These are phyloP conservation scores for Fusarium torreyae DNA, from an alignment of 2,329 filamentous ascomycete species.

Conservation along the genomic window DNA sequence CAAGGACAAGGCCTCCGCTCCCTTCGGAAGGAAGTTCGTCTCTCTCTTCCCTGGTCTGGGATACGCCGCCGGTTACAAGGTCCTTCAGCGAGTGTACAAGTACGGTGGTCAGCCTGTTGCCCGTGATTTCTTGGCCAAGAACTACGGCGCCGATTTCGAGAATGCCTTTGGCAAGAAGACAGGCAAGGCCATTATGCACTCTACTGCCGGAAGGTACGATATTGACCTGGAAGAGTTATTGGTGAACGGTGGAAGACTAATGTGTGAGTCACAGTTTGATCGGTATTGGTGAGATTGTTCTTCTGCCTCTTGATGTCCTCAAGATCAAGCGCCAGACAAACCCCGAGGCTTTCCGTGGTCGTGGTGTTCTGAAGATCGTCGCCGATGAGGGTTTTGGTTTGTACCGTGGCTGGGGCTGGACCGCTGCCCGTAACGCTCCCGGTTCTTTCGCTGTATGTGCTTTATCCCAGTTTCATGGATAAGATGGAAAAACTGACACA, in stretches of 20 bases:
- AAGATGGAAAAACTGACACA: conserved; percentile 36
- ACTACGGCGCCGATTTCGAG: conserved; percentile 90
- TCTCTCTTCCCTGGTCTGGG: conserved; percentile 97
- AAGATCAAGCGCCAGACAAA: conserved; percentile 99
- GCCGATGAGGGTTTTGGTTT: conserved; percentile 94
- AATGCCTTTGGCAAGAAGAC: conserved; percentile 94
- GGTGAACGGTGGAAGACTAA: conserved; percentile 30
- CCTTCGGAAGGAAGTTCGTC: conserved; percentile 84
- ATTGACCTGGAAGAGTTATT: not conserved
- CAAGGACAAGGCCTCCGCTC: conserved; percentile 84
- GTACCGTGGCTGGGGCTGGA: conserved; percentile 98
- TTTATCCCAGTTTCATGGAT: not conserved
- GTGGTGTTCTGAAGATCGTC: conserved; percentile 90
- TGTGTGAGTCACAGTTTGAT: conserved; percentile 76
- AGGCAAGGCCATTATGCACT: conserved; percentile 98
- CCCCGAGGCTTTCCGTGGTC: conserved; percentile 95
- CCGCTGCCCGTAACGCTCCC: conserved; percentile 94
- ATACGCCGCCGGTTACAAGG: conserved; percentile 98
- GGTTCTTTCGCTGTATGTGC: conserved; percentile 91
- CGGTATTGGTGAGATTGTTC: conserved; percentile 96
- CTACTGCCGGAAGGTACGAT: conserved; percentile 86
- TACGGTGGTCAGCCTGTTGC: conserved; percentile 97
- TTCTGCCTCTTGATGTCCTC: conserved; percentile 94
- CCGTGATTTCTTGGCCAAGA: conserved; percentile 85
- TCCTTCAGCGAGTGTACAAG: conserved; percentile 98